These are phyloP conservation scores for Phoma herbarum DNA, from an alignment of 2,329 filamentous ascomycete genomes.

Conservation along the genomic window DNA sequence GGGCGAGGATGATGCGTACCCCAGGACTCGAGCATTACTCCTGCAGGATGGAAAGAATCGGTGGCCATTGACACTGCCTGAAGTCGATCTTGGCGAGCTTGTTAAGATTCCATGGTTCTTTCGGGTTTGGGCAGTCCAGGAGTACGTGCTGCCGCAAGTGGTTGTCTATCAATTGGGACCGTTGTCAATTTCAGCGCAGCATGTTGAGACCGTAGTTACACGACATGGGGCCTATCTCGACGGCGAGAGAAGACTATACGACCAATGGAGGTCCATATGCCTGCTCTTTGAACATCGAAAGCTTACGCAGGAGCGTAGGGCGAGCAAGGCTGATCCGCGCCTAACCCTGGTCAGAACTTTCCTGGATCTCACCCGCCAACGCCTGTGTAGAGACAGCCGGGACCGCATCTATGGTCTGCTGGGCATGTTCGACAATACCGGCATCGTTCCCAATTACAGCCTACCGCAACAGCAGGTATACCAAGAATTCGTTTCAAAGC, in stretches of 20 bases:
- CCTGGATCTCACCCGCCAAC: conserved; percentile 15
- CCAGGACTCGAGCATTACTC: conserved; percentile 15
- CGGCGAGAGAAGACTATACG: conserved; percentile 7
- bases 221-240: conserved; percentile 14
- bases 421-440: conserved; percentile 6
- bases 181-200: conserved; percentile 5
- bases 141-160: conserved; percentile 10
- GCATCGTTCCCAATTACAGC: conserved; percentile 8
- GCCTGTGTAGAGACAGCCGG: conserved; percentile 16
- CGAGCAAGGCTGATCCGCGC: background rate
- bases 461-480: conserved; percentile 9
- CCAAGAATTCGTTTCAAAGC: conserved; percentile 12
- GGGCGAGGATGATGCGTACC: conserved; percentile 15
- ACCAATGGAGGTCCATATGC: conserved; percentile 14
- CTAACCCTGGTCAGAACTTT: conserved; percentile 12
- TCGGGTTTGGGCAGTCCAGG: conserved; percentile 17
- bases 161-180: conserved; percentile 8
- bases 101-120: conserved; percentile 12
- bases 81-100: conserved; percentile 15
- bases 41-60: conserved; percentile 16
- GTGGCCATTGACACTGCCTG: conserved; percentile 18
- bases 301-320: conserved; percentile 6
- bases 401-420: conserved; percentile 20
- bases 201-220: conserved; percentile 14
- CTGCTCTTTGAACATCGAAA: conserved; percentile 16